Base-by-base conservation (phyloP, 805 yeast genomes). In the Candida silvicultrix region DNA sequence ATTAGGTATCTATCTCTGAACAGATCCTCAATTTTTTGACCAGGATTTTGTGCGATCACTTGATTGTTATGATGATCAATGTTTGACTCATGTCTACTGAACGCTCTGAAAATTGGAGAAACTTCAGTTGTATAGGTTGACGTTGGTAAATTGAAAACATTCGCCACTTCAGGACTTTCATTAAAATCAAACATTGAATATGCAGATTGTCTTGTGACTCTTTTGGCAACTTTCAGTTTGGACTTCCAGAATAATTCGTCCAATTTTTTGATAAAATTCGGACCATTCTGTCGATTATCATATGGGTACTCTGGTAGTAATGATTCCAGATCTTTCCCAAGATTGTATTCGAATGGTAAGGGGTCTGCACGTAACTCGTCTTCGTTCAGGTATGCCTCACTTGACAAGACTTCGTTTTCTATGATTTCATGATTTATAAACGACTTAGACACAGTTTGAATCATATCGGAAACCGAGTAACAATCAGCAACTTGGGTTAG, bases 321-420 rank as follows among this genome's bases (percentile, higher is more conserved):
- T 2, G 12, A 4, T 2, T 10, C 11, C 0, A 56, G 14, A 23
- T 52, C 56, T 11, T 39, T 9, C 0, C 71, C 68, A 5, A 68
- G 53, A 45, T 67, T 62, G n/a, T 58, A 49, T 49, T 75, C 81
- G 46, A 64, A 68, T 2, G 73, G 69, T 28, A 70, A 45, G 6
- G 68, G 52, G 2, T 53, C 49, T 20, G 66, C 68, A 2, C 43
- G 50, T 15, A 66, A 44, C n/a, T 52, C 54, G 10, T 56, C 56
- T 5, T 70, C 71, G 48, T 64, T 67, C 25, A 73, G 54, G 34
- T 52, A 54, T 36, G 63, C 59, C 16, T 68, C 55, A 43, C 66
- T 69, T 9, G 65, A 46, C 4, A 73, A 56, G 40, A 70, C 71
- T 47, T 71, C 75, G n/a, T 43, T 45, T 9, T 54, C 52, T 6